Conservation (phyloP, 2,329 filamentous ascomycete genomes). For the Pestalotiopsis sp. region DNA sequence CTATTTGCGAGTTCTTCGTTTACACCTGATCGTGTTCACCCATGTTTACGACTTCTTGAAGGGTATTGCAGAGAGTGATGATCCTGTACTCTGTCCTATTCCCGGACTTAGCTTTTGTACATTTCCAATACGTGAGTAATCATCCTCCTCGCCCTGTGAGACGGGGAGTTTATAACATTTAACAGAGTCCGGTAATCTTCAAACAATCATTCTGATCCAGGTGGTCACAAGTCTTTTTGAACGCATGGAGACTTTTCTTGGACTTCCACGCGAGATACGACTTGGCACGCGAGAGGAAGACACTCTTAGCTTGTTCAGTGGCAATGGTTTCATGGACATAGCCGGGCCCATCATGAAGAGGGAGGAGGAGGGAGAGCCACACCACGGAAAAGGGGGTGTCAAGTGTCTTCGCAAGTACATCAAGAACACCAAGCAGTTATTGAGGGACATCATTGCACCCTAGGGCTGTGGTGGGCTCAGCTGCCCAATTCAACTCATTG, state of each 20-base stretch:
- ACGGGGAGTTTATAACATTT: background rate
- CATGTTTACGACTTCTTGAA: background rate
- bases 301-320: background rate
- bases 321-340: background rate
- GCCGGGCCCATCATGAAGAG: background rate
- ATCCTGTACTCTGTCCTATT: background rate
- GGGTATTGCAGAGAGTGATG: background rate
- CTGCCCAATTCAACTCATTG: too few species aligned
- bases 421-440: background rate
- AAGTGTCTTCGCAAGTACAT: background rate
- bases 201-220: constrained; percentile 7
- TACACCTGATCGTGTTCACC: background rate
- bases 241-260: background rate
- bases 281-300: background rate
- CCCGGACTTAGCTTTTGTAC: background rate
- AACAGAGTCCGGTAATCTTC: constrained; percentile 7
- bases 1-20: constrained; percentile 1
- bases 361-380: background rate
- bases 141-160: background rate
- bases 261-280: background rate
- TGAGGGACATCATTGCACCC: background rate
- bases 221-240: constrained; percentile 1
- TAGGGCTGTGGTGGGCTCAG: background rate
- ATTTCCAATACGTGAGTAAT: background rate
- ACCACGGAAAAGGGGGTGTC: background rate